These are phyloP conservation scores for Ganoderma multipileum DNA, from an alignment of 1,284 basidiomycete species.

Conservation along the genomic window DNA sequence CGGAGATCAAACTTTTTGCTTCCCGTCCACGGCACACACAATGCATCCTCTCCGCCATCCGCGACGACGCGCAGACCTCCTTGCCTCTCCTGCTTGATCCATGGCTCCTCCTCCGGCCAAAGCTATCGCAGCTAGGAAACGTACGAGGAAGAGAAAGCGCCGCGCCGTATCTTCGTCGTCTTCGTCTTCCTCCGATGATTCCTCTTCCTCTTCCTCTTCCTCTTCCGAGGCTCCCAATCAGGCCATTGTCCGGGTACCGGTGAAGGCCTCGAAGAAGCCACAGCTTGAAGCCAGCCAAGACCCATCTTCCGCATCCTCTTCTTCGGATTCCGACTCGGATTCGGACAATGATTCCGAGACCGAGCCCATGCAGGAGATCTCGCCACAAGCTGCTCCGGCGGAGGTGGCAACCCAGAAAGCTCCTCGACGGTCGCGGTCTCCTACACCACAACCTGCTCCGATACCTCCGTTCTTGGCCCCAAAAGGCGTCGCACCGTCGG, in stretches of 20 bases:
- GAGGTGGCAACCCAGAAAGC: conserved; percentile 10
- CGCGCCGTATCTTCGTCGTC: conserved; percentile 45
- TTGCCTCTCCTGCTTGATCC: conserved; percentile 1
- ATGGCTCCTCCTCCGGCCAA: conserved; percentile 35
- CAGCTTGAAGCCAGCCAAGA: conserved; percentile 20
- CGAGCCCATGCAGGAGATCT: conserved; percentile 14
- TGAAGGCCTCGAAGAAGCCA: conserved; percentile 14
- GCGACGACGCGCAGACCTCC: conserved; percentile 10
- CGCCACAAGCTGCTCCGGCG: conserved; percentile 12
- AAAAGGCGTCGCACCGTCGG: conserved; percentile 33
- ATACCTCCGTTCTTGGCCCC: conserved; percentile 60
- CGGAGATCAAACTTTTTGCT: conserved; percentile 22
- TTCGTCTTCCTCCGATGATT: conserved; percentile 41
- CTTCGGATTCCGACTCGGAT: conserved; percentile 25
- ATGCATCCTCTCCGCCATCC: conserved; percentile 18
- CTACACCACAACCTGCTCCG: conserved; percentile 56
- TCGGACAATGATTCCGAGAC: conserved; percentile 27
- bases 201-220: conserved; percentile 39
- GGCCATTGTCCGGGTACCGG: conserved; percentile 24
- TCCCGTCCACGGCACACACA: conserved; percentile 11
- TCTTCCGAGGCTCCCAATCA: conserved; percentile 30
- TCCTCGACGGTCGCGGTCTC: conserved; percentile 49
- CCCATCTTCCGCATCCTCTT: conserved; percentile 27
- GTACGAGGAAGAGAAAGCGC: conserved; percentile 49
- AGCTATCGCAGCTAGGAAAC: conserved; percentile 34